These are phyloP conservation scores for Mycosphaerella sp. DNA, from an alignment of 2,329 filamentous ascomycete genomes.

Conservation along the genomic window DNA sequence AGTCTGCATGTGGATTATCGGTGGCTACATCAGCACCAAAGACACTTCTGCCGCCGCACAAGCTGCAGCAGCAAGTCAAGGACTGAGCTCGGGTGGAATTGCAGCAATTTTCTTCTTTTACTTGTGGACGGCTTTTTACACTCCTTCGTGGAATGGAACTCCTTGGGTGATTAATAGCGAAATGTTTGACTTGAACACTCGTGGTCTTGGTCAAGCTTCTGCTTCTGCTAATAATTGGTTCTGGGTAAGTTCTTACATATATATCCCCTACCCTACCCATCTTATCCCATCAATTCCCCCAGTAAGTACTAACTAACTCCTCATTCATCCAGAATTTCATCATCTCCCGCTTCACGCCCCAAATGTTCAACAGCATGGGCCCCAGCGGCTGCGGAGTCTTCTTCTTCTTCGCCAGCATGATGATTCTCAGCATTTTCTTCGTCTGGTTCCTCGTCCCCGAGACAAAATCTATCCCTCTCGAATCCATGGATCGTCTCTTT, in stretches of 20 bases:
- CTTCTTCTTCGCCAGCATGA: constrained; percentile 46
- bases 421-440: constrained; percentile 41
- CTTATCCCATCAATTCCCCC: no score
- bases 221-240: constrained; percentile 69
- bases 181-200: constrained; percentile 66
- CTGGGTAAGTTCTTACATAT: constrained; percentile 33
- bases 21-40: constrained; percentile 47
- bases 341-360: constrained; percentile 59
- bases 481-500: constrained; percentile 44
- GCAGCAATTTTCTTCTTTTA: constrained; percentile 67
- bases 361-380: constrained; percentile 50
- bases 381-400: constrained; percentile 35
- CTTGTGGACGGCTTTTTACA: constrained; percentile 62
- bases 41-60: constrained; percentile 40
- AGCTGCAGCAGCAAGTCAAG: constrained; percentile 25
- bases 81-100: constrained; percentile 46
- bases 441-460: constrained; percentile 40
- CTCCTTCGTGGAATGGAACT: constrained; percentile 47
- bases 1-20: constrained; percentile 59
- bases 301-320: no score
- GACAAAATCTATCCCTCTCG: constrained; percentile 43
- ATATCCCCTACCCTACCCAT: no score
- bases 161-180: constrained; percentile 70
- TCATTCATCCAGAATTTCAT: constrained; percentile 59
- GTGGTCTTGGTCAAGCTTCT: constrained; percentile 63